Evolutionary conservation across 2,329 filamentous ascomycete genomes (phyloP), one percentile per base, ranked within the genome.

Genomic region (Venturiaceae sp.): DNA sequence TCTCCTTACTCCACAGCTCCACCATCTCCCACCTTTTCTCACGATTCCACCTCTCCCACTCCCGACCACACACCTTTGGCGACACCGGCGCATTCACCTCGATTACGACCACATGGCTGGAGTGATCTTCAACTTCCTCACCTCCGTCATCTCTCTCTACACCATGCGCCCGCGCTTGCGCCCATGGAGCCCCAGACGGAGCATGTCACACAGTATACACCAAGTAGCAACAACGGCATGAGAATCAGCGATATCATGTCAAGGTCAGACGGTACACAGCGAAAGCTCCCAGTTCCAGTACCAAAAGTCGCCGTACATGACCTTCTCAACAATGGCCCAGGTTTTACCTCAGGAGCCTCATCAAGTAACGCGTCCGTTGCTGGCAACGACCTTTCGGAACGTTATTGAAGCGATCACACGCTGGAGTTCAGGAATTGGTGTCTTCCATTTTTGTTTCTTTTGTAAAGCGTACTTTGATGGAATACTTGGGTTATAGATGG

Each of bases 51-150:
- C 52, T 97, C 92, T 9, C 94, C 92, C 4, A 99, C 92, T 1
- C 94, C 92, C 11, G 92, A 97, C 68, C 92, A 96, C 77, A 97
- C 94, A n/a, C 92, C 92, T n/a, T 84, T 97, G 58, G 92, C 92
- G 30, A 99, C 92, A 5, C 92, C 92, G 4, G 92, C 92, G 46
- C 94, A 97, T 73, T 96, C 92, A 19, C 94, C 94, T 55, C 89
- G 94, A 46, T 80, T 99, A 64, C 83, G 92, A 61, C 90, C 92
- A 3, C 87, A 88, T 68, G 83, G 78, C 63, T 78, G 80, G 58
- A 77, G 80, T 62, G 80, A 78, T 64, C 80, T 92, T 66, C 92
- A 96, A 71, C 80, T 97, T 58, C 92, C 94, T 33, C 90, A 89
- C 26, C 47, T 99, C 66, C 86, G 94, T 62, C 83, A 88, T 66